Percentiles rank a stretch among this genome's conserved stretches.
These are phyloP conservation scores for Nymphaea thermarum DNA, from an alignment of 164 flowering plant genomes.

Conservation along the genomic window DNA sequence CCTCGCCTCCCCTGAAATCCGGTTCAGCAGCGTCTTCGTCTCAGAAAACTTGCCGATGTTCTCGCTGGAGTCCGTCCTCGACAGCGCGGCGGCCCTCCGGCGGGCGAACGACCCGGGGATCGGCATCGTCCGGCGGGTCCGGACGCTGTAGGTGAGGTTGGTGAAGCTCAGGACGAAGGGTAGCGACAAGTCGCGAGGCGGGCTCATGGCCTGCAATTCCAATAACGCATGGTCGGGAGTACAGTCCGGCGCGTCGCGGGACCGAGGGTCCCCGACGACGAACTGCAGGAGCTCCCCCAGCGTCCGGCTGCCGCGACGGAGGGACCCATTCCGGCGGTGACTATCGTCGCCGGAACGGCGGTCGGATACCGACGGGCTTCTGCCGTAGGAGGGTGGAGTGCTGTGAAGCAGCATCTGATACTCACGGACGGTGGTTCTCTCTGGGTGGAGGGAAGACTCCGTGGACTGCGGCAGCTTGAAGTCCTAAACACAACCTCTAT, in stretches of 20 bases:
- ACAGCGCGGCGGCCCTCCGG: conserved; percentile 4
- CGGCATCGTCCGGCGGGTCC: conserved; percentile 20
- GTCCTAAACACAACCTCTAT: too few relatives aligned
- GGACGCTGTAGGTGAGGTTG: conserved; percentile 61
- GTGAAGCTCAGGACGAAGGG: conserved; percentile 1
- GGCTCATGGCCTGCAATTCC: conserved; percentile 13
- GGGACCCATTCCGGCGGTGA: neutral
- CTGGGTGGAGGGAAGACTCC: too few relatives aligned
- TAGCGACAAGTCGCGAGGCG: conserved; percentile 1
- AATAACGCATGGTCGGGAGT: too few relatives aligned
- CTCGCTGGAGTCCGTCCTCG: neutral
- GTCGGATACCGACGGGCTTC: neutral
- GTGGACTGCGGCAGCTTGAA: too few relatives aligned
- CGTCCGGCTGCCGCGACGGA: conserved; percentile 3
- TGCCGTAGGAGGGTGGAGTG: neutral
- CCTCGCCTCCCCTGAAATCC: conserved; percentile 35
- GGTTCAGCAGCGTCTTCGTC: conserved; percentile 29
- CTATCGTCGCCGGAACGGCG: neutral
- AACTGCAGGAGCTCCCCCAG: conserved; percentile 18
- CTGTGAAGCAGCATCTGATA: neutral
- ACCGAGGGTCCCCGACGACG: conserved; percentile 9
- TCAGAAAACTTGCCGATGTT: conserved; percentile 1
- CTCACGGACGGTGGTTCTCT: too few relatives aligned
- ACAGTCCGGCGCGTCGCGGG: conserved; percentile 21
- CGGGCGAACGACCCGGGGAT: conserved; percentile 5